Base-by-base conservation (phyloP, 345 rosid species). In the Citrus cavaleriei region DNA sequence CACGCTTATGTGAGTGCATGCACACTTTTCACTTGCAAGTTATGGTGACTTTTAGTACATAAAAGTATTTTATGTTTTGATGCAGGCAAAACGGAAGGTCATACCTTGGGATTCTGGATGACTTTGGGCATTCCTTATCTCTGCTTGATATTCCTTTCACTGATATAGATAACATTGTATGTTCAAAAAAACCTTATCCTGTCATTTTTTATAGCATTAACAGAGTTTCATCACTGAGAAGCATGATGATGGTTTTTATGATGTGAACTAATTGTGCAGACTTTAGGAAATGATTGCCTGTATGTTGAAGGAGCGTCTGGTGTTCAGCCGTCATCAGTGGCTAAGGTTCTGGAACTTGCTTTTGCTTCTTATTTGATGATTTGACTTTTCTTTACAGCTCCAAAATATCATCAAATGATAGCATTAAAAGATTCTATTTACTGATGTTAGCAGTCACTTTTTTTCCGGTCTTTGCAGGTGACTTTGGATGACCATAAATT, bases 1-100 rank as follows among this genome's bases (percentile, higher is more conserved):
- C 55, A 51, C 2, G 34, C 22, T 69, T 46, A 69, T n/a, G 28
- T 22, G 37, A 21, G 38, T 38, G 6, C 42, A 0, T 25, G 63
- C 70, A 12, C 51, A 27, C 46, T 40, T 70, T 27, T 46, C 32
- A 68, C 42, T 58, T 25, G 6, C 68, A 62, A 18, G 40, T 80
- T 78, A 46, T 68, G n/a, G 35, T 46, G 59, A 35, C 46, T 28
- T 68, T 77, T 22, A 69, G 32, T 84, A 6, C 18, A 13, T 19
- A 27, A 40, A 68, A 22, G 60, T 63, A 54, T 76, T 49, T 65
- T 64, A 22, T 73, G 62, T 71, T 71, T 84, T 75, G 64, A 78
- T 89, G 81, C 94, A 95, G 99, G 92, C 91, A 90, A 81, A 89
- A 91, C 78, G 98, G 99, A 76, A 95, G 83, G 86, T 92, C 99